A percentile compares a stretch with the other conserved stretches of the same genome.
These are phyloP conservation scores for Pyrus hybrid DNA, from an alignment of 331 rosid species.

Conservation along the genomic window DNA sequence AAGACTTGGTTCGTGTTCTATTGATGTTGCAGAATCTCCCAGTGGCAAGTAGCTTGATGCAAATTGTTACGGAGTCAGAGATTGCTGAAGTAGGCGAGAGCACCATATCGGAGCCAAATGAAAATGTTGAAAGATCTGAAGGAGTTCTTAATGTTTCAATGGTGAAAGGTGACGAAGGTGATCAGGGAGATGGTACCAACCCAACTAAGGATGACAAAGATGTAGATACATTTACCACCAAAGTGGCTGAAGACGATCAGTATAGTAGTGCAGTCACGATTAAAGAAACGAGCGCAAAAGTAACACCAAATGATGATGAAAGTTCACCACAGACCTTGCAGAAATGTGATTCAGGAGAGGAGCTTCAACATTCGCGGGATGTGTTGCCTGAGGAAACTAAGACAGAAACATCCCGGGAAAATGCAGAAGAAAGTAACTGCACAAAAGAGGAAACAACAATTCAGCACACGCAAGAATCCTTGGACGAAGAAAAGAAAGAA, in stretches of 20 bases:
- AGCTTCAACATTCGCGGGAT: conserved; percentile 11
- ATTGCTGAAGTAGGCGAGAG: conserved; percentile 2
- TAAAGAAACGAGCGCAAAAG: background rate
- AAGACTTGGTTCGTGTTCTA: background rate
- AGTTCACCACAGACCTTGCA: conserved; percentile 1
- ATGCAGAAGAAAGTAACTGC: background rate
- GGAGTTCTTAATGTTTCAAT: background rate
- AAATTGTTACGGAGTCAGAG: conserved; percentile 10
- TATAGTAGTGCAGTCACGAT: background rate
- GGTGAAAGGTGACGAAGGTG: conserved; percentile 2
- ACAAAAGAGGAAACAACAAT: conserved; percentile 1
- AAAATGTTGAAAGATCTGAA: background rate
- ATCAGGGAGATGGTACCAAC: background rate
- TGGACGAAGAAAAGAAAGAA: conserved; percentile 18
- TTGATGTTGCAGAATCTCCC: background rate
- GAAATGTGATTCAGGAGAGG: conserved; percentile 9
- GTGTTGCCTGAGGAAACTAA: background rate
- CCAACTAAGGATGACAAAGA: conserved; percentile 1
- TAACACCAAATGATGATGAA: conserved; percentile 3
- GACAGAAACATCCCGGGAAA: conserved; percentile 5
- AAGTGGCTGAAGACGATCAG: conserved; percentile 2
- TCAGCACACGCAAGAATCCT: background rate
- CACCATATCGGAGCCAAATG: background rate
- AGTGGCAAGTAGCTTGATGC: background rate
- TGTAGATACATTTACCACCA: background rate